Base-by-base conservation (phyloP, 192 early-diverging fungal species). In the Chytriomyces confervae region DNA sequence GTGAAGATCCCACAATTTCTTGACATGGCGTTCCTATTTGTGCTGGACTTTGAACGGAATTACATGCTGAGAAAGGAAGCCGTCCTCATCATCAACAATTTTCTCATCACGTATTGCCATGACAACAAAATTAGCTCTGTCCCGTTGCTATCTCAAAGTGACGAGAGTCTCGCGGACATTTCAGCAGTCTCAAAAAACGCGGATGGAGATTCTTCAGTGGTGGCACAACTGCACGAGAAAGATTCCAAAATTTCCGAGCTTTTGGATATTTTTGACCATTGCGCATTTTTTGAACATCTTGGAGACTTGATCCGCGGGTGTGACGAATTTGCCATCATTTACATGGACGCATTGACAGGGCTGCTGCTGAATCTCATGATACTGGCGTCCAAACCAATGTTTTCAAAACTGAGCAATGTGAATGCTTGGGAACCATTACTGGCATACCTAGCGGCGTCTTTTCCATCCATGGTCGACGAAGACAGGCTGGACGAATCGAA, bases 211-310 rank as follows among this genome's bases (percentile, higher is more conserved):
- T 9, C 7, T 29, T 20, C 49, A 18, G 36, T 16, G 2, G 67
- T 45, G 44, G 11, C 10, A 16, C 16, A 43, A 9, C 13, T 20
- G 1, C 44, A 69, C 47, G 43, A 64, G 23, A 36, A 67, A 7
- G 57, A 11, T 9, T 47, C 29, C 61, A 49, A 51, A 23, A 62
- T 73, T 57, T 8, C 10, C 24, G 62, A 75, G 23, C n/a, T 73
- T 13, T 50, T 75, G 11, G 46, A 75, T 24, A 24, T 75, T 8
- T 66, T 66, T 53, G 72, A 66, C 16, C 46, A 66, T 44, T 82
- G 50, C 76, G 82, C 82, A 49, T 84, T 84, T 70, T 83, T 83
- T 49, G 82, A 83, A n/a, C 81, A 67, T 11, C 5, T 83, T 7
- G 16, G 50, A 47, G 65, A 20, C 7, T 24, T 68, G n/a, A 23